phyloP scores from a whole-genome alignment of 345 rosid genomes.

The Camelina hispida region DNA sequence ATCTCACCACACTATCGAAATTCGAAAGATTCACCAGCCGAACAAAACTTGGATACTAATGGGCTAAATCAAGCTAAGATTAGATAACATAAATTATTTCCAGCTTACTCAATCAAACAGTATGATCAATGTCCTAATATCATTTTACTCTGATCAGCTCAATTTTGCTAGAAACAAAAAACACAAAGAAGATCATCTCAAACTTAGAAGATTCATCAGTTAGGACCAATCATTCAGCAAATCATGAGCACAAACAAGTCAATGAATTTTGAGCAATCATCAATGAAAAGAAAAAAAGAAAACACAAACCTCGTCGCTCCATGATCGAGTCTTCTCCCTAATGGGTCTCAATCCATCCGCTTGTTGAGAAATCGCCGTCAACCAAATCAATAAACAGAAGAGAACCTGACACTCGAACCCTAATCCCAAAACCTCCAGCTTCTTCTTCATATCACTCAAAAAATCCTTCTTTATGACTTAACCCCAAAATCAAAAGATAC shows the following conservation, averaged over 20 bases:
- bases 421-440: constrained; percentile 47
- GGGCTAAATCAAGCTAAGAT: constrained; percentile 13
- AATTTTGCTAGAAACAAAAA: not conserved
- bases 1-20: not conserved
- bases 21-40: not conserved
- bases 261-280: constrained; percentile 24
- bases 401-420: constrained; percentile 52
- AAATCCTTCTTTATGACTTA: constrained; percentile 23
- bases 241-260: constrained; percentile 18
- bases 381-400: constrained; percentile 63
- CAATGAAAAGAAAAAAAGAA: not conserved
- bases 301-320: constrained; percentile 90
- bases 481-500: not conserved
- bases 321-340: constrained; percentile 80
- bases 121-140: not conserved
- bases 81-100: not conserved
- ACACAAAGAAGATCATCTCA: not conserved
- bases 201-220: constrained; percentile 1
- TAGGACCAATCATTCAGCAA: not conserved
- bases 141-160: constrained; percentile 11
- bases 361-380: constrained; percentile 51
- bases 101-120: constrained; percentile 10
- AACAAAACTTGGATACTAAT: not conserved
- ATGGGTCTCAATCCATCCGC: constrained; percentile 81
- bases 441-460: constrained; percentile 51